Percentiles rank a stretch among this genome's conserved stretches.
Conservation (phyloP, 495 filamentous ascomycete species). For the Acidiella bohemica region DNA sequence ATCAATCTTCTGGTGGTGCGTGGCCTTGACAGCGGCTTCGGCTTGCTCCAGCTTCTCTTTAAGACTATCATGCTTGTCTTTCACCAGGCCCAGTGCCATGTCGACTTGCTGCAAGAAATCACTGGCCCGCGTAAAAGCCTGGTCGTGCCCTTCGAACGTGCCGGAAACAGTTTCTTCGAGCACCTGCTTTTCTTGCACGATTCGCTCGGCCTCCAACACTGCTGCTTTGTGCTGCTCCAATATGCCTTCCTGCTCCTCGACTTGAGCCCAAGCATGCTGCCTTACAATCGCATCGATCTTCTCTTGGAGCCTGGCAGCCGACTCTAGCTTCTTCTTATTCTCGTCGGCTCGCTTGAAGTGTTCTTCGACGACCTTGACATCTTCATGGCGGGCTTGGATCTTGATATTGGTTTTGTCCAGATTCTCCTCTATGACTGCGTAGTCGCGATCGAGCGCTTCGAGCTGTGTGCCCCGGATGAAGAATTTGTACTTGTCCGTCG, state of each 20-base stretch:
- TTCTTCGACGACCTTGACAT: slow-evolving; percentile 36
- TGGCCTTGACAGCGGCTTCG: slow-evolving; percentile 12
- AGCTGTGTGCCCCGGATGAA: slow-evolving; percentile 93
- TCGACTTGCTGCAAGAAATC: slow-evolving; percentile 25
- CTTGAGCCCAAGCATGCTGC: slow-evolving; percentile 30
- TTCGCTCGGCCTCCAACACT: slow-evolving; percentile 28
- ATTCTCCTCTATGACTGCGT: slow-evolving; percentile 58
- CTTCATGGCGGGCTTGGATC: slow-evolving; percentile 34
- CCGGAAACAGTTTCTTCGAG: slow-evolving; percentile 29
- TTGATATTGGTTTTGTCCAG: slow-evolving; percentile 57
- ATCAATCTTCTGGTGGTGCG: slow-evolving; percentile 36
- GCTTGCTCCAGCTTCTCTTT: slow-evolving; percentile 28
- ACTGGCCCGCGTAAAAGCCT: slow-evolving; percentile 24
- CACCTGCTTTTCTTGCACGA: slow-evolving; percentile 34
- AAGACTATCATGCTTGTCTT: slow-evolving; percentile 27
- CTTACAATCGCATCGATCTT: slow-evolving; percentile 13
- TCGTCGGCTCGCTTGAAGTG: slow-evolving; percentile 29
- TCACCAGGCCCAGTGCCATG: slow-evolving; percentile 30
- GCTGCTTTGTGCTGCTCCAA: slow-evolving; percentile 34
- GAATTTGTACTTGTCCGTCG: slow-evolving; percentile 84
- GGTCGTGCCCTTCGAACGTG: slow-evolving; percentile 33
- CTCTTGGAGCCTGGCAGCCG: slow-evolving; percentile 23
- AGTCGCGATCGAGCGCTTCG: slow-evolving; percentile 83
- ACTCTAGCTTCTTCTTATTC: slow-evolving; percentile 36
- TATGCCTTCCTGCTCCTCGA: slow-evolving; percentile 30